phyloP scores from a whole-genome alignment of 2,329 filamentous ascomycete genomes.

The Cercospora nicotianae region DNA sequence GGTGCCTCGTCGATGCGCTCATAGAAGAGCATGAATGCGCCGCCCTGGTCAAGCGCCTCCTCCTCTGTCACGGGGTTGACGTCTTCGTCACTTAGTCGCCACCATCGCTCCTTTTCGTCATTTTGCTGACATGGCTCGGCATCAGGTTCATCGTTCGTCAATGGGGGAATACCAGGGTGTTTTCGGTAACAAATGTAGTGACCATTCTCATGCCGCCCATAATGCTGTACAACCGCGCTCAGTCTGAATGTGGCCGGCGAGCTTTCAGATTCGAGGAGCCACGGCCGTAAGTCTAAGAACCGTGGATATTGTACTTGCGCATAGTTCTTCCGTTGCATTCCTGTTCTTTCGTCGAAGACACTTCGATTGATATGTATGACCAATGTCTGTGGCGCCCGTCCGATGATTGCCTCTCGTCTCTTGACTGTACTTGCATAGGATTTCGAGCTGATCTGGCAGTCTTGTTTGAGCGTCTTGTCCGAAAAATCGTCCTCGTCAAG shows the following conservation, averaged over 20 bases:
- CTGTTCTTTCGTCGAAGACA: constrained; percentile 81
- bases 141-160: constrained; percentile 33
- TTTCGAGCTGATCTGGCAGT: constrained; percentile 54
- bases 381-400: constrained; percentile 75
- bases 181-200: constrained; percentile 92
- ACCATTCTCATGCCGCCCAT: constrained; percentile 87
- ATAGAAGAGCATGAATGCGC: constrained; percentile 97
- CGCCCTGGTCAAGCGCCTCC: constrained; percentile 70
- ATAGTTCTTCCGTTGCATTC: constrained; percentile 78
- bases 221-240: constrained; percentile 77
- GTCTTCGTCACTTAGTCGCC: constrained; percentile 85
- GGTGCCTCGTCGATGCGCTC: constrained; percentile 54
- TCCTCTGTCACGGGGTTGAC: constrained; percentile 73
- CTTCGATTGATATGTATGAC: constrained; percentile 90
- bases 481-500: constrained; percentile 79
- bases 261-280: constrained; percentile 63
- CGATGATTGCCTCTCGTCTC: constrained; percentile 84
- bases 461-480: constrained; percentile 51
- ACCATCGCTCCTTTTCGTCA: constrained; percentile 66
- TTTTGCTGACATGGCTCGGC: constrained; percentile 16
- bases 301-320: constrained; percentile 76
- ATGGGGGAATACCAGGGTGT: constrained; percentile 48
- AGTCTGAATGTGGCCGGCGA: constrained; percentile 19
- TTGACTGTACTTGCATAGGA: constrained; percentile 77
- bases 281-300: constrained; percentile 73